Conservation (phyloP, 2,329 filamentous ascomycete genomes). For the Penicillium sp. region DNA sequence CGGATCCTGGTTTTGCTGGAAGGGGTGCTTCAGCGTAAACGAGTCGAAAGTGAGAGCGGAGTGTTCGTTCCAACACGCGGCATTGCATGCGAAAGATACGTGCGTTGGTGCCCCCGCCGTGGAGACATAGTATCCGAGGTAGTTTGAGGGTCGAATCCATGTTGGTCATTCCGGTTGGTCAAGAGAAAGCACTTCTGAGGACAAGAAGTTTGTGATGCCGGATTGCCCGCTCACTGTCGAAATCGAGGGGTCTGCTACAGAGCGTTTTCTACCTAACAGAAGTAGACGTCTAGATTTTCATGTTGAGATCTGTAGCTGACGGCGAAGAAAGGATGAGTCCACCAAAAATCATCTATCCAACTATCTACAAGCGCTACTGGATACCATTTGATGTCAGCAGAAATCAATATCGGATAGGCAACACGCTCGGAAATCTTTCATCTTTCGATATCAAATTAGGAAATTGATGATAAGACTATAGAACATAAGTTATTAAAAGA, state of each 20-base stretch:
- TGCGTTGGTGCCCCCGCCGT: conserved; percentile 74
- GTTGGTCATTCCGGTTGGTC: background rate
- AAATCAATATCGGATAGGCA: background rate
- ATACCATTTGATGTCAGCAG: background rate
- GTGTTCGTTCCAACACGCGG: conserved; percentile 53
- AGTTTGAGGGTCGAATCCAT: conserved; percentile 8
- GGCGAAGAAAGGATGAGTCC: background rate
- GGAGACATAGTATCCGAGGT: conserved; percentile 75
- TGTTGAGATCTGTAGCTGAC: background rate
- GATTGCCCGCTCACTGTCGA: background rate
- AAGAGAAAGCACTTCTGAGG: no score
- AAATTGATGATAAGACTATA: no score
- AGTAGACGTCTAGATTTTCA: background rate
- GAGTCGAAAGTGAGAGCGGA: conserved; percentile 63
- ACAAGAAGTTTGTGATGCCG: background rate
- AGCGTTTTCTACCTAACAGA: background rate
- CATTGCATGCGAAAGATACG: conserved; percentile 67
- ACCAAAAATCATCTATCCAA: background rate
- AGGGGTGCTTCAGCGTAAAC: conserved; percentile 72
- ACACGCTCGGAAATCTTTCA: background rate
- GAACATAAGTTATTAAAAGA: no score
- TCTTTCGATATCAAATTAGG: no score
- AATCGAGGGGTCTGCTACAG: background rate
- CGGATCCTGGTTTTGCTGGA: conserved; percentile 59
- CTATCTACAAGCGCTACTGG: no score